These are phyloP conservation scores for Alternaria ventricosa DNA, from an alignment of 2,329 filamentous ascomycete genomes.

Conservation along the genomic window DNA sequence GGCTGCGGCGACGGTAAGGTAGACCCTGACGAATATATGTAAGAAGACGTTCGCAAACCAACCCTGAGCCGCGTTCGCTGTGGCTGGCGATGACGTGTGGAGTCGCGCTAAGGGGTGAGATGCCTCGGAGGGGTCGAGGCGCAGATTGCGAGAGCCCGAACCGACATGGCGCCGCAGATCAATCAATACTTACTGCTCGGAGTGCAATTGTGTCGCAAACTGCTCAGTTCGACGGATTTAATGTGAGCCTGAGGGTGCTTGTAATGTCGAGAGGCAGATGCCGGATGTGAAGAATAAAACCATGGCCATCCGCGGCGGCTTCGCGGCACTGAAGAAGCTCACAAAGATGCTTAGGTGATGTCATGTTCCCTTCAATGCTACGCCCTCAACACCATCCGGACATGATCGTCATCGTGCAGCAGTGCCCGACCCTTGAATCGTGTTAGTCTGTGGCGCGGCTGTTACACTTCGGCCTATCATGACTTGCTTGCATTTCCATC, in stretches of 20 bases:
- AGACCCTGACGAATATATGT: slow-evolving; percentile 14
- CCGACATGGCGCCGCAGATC: slow-evolving; percentile 17
- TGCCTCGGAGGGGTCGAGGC: slow-evolving; percentile 19
- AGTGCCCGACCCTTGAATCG: slow-evolving; percentile 6
- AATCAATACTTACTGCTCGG: slow-evolving; percentile 13
- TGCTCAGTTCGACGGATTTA: not conserved
- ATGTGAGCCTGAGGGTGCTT: not conserved
- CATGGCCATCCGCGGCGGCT: slow-evolving; percentile 10
- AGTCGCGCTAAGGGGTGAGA: slow-evolving; percentile 13
- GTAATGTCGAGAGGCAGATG: not conserved
- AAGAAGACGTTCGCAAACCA: slow-evolving; percentile 9
- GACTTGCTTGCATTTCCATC: not conserved
- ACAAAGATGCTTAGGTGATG: slow-evolving; percentile 13
- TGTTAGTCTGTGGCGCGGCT: slow-evolving; percentile 16
- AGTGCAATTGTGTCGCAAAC: not conserved
- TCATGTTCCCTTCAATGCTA: slow-evolving; percentile 18
- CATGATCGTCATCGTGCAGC: slow-evolving; percentile 25
- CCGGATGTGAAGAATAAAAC: not conserved
- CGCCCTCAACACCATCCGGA: slow-evolving; percentile 8
- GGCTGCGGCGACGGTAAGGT: slow-evolving; percentile 3
- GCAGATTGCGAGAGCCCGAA: slow-evolving; percentile 23
- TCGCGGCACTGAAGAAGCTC: slow-evolving; percentile 8
- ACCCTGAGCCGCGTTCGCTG: slow-evolving; percentile 14
- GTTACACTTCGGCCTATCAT: slow-evolving; percentile 6
- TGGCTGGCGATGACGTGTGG: slow-evolving; percentile 30